Evolutionary conservation across 2,329 filamentous ascomycete species (phyloP), one percentile per base, ranked within the genome.

Genomic region (Cladosporium sp.): DNA sequence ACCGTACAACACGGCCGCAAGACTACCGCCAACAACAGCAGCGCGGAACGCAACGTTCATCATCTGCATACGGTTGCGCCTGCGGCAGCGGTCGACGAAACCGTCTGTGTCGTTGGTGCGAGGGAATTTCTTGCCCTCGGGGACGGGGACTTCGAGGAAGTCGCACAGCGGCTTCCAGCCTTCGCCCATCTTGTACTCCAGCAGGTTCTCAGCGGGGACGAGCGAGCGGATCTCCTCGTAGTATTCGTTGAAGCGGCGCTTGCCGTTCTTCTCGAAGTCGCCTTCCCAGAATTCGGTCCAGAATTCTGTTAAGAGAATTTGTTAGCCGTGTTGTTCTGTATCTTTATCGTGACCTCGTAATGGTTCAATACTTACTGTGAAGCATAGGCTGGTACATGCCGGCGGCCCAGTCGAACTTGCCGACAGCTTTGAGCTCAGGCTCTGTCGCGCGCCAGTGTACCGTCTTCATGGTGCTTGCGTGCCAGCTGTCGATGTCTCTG

Each of bases 381-480:
- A 88, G 78, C 85, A 88, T 88, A 39, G 85, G 85, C 70, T 87
- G 82, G 76, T 88, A 88, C 77, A 87, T 83, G 69, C 82, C 77
- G 7, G 85, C 84, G 20, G 82, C 85, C 85, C 85, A 88, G 74
- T 82, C 83, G 59, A 73, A 72, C 71, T 81, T 76, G 39, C 81
- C 80, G 14, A 84, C 76, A 59, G 80, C 74, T 61, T 76, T 78
- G 71, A 82, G 78, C 73, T 87, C 84, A 4, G 79, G 81, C 70
- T 88, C 85, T 22, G 81, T 86, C 52, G 81, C 84, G 55, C 85
- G 82, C 85, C 85, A 87, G 76, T 82, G 82, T 34, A 88, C 84
- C 5, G 86, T 88, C 73, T 84, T 85, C 81, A 86, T 82, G 19
- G 84, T 85, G 45, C 84, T 81, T 61, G 76, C 76, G 66, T 81